Conservation (phyloP, 2,329 filamentous ascomycete genomes). For the Aspergillus persii region DNA sequence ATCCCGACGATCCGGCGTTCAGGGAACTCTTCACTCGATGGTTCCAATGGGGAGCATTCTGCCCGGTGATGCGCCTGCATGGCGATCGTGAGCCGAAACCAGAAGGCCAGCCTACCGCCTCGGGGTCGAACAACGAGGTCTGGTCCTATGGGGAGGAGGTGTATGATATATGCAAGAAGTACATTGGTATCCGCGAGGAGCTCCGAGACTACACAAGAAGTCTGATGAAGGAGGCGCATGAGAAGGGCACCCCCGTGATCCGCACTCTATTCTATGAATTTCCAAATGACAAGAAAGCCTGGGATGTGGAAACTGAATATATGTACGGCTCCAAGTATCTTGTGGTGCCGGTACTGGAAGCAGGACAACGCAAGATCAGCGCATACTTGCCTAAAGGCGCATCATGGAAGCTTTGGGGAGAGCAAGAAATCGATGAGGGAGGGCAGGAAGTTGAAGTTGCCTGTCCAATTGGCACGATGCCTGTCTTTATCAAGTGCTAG, state of each 20-base stretch:
- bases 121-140: conserved; percentile 49
- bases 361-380: conserved; percentile 44
- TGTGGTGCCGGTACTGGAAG: conserved; percentile 55
- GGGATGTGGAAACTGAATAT: conserved; percentile 61
- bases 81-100: conserved; percentile 62
- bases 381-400: conserved; percentile 55
- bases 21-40: conserved; percentile 64
- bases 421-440: conserved; percentile 34
- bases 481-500: conserved; percentile 39
- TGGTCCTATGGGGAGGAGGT: conserved; percentile 65
- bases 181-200: conserved; percentile 58
- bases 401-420: conserved; percentile 46
- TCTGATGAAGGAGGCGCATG: conserved; percentile 60
- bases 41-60: conserved; percentile 69
- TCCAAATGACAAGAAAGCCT: conserved; percentile 52
- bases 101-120: conserved; percentile 26
- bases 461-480: conserved; percentile 49
- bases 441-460: conserved; percentile 42
- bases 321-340: conserved; percentile 63
- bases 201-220: conserved; percentile 57
- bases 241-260: conserved; percentile 61
- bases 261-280: conserved; percentile 64
- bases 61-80: conserved; percentile 66
- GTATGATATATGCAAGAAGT: conserved; percentile 59
- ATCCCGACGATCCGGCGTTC: conserved; percentile 55